Percentiles rank a stretch among this genome's conserved stretches.
Conservation (phyloP, 2,329 filamentous ascomycete species). For the Elsinoe necatrix region DNA sequence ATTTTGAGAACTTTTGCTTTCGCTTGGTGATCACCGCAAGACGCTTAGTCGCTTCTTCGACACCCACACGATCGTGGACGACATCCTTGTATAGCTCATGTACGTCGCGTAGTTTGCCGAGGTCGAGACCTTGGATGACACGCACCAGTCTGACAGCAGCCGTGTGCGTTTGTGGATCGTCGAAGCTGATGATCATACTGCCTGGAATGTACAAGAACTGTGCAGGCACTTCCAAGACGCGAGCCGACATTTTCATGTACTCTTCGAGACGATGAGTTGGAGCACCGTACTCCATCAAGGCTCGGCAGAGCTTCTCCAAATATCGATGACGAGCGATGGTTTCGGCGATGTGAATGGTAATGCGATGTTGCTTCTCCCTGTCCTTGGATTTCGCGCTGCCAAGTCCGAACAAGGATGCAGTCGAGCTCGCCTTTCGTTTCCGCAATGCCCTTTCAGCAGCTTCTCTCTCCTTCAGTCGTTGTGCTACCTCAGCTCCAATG, state of each 20-base stretch:
- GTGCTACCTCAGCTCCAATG: conserved; percentile 35
- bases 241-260: conserved; percentile 81
- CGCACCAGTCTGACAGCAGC: conserved; percentile 72
- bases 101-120: conserved; percentile 64
- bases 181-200: conserved; percentile 92
- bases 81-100: conserved; percentile 75
- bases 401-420: conserved; percentile 29
- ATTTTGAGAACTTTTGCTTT: conserved; percentile 44
- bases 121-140: conserved; percentile 59
- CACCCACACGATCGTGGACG: conserved; percentile 65
- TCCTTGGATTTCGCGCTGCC: conserved; percentile 28
- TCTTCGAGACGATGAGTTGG: conserved; percentile 87
- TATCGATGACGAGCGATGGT: conserved; percentile 76
- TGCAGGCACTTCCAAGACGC: conserved; percentile 80
- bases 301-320: conserved; percentile 72
- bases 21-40: conserved; percentile 55
- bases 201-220: conserved; percentile 86
- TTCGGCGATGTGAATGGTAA: conserved; percentile 54
- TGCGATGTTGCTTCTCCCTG: conserved; percentile 45
- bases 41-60: conserved; percentile 58
- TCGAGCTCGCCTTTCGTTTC: conserved; percentile 22
- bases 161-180: conserved; percentile 62
- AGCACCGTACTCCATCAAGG: conserved; percentile 82
- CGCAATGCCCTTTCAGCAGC: conserved; percentile 29
- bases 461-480: conserved; percentile 33